phyloP scores from a whole-genome alignment of 2,329 filamentous ascomycete species.

The Trichoderma sp. region DNA sequence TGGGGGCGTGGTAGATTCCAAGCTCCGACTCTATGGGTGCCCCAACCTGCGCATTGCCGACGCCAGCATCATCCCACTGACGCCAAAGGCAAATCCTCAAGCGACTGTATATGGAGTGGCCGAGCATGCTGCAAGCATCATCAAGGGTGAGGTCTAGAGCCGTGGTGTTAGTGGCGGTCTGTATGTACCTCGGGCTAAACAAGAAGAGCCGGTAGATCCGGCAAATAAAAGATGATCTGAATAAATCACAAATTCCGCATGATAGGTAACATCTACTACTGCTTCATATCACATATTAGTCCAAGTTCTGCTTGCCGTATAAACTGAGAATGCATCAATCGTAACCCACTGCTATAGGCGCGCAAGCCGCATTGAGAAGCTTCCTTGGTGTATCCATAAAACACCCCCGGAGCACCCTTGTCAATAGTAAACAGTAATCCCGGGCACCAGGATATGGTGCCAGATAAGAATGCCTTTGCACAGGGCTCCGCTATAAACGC shows the following conservation, averaged over 20 bases:
- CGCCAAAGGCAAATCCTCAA: not conserved
- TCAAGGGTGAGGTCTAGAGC: constrained; percentile 4
- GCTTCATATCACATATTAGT: not conserved
- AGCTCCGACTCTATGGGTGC: constrained; percentile 33
- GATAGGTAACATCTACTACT: not conserved
- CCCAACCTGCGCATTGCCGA: constrained; percentile 43
- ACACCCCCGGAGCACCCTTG: not conserved
- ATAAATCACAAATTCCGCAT: not conserved
- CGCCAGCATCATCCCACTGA: constrained; percentile 33
- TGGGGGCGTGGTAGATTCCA: constrained; percentile 41
- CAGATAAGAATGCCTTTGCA: not conserved
- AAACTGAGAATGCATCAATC: not conserved
- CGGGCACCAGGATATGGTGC: not conserved
- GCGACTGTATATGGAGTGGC: constrained; percentile 27
- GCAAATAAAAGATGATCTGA: not conserved
- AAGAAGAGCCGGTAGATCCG: not conserved
- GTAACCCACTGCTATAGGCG: not conserved
- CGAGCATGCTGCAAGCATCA: constrained; percentile 25
- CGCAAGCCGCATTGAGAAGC: not conserved
- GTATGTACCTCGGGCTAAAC: not conserved
- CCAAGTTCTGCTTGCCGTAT: not conserved
- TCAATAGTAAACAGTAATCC: not conserved
- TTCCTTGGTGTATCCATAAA: not conserved
- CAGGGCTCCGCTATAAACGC: not conserved
- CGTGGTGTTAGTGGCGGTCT: not conserved